These are phyloP conservation scores for Paraphaeosphaeria sporulosa DNA, from an alignment of 2,329 filamentous ascomycete genomes.

Conservation along the genomic window DNA sequence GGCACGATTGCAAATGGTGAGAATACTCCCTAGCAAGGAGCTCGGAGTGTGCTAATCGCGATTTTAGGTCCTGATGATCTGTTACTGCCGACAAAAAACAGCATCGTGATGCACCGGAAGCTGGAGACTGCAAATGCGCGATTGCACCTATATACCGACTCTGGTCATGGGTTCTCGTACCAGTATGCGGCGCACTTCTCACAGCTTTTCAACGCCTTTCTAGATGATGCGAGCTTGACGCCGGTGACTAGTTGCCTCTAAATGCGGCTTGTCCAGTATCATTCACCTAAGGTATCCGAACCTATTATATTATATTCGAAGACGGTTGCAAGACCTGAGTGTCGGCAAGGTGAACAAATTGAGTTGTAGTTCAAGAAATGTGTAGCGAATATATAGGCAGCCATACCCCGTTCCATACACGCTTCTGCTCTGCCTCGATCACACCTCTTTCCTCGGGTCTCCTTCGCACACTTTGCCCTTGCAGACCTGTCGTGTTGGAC, in stretches of 20 bases:
- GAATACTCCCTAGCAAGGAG: neutral
- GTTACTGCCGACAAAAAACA: constrained; percentile 24
- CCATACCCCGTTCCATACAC: too few relatives aligned
- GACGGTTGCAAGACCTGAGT: too few relatives aligned
- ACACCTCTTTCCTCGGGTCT: too few relatives aligned
- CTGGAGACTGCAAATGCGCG: constrained; percentile 23
- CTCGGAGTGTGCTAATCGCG: neutral
- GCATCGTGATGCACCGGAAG: constrained; percentile 21
- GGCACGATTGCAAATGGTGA: constrained; percentile 43
- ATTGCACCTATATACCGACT: constrained; percentile 26
- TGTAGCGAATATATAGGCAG: too few relatives aligned
- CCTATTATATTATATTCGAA: too few relatives aligned
- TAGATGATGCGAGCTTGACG: constrained; percentile 10
- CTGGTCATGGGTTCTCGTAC: constrained; percentile 31
- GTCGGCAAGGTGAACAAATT: too few relatives aligned
- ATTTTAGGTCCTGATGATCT: constrained; percentile 19
- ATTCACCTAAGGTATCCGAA: too few relatives aligned
- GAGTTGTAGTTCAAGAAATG: too few relatives aligned
- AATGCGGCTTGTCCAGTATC: neutral
- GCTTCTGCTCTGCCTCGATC: too few relatives aligned
- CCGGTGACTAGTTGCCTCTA: neutral
- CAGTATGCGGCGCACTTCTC: constrained; percentile 27
- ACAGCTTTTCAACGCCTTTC: constrained; percentile 19
- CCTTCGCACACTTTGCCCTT: too few relatives aligned
- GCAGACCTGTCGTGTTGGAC: too few relatives aligned